Conservation (phyloP, 2,329 filamentous ascomycete genomes). For the Fusarium anthophilum region DNA sequence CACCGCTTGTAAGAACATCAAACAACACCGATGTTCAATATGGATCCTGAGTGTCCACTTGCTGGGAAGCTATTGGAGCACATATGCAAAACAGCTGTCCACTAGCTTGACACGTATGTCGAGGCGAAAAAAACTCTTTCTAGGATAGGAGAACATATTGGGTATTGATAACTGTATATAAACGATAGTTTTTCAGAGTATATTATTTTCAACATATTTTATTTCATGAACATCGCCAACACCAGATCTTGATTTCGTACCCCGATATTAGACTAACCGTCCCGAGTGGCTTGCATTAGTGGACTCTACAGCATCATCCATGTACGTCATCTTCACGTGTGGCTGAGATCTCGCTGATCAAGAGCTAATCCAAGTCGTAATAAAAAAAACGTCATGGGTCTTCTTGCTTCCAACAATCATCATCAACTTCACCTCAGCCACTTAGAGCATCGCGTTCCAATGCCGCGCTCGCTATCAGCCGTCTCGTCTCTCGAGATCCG, state of each 20-base stretch:
- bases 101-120: conserved; percentile 23
- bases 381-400: conserved; percentile 23
- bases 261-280: not conserved
- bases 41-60: conserved; percentile 7
- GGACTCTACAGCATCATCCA: not conserved
- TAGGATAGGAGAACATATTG: not conserved
- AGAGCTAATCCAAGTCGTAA: not conserved
- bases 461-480: conserved; percentile 31
- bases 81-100: conserved; percentile 24
- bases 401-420: not conserved
- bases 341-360: not conserved
- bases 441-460: conserved; percentile 13
- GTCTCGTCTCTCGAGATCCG: conserved; percentile 29
- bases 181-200: not conserved
- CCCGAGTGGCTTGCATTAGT: conserved; percentile 5
- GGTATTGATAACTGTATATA: not conserved
- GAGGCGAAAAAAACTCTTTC: conserved; percentile 1
- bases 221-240: not conserved
- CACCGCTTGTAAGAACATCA: not conserved
- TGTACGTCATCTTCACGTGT: conserved; percentile 14
- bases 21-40: not conserved
- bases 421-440: conserved; percentile 14
- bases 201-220: not conserved
- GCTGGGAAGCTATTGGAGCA: conserved; percentile 8
- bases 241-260: not conserved